A percentile compares a stretch with the other conserved stretches of the same genome.
Evolutionary conservation across 805 yeast genomes (phyloP).

Genomic region (Candida nemodendra): DNA sequence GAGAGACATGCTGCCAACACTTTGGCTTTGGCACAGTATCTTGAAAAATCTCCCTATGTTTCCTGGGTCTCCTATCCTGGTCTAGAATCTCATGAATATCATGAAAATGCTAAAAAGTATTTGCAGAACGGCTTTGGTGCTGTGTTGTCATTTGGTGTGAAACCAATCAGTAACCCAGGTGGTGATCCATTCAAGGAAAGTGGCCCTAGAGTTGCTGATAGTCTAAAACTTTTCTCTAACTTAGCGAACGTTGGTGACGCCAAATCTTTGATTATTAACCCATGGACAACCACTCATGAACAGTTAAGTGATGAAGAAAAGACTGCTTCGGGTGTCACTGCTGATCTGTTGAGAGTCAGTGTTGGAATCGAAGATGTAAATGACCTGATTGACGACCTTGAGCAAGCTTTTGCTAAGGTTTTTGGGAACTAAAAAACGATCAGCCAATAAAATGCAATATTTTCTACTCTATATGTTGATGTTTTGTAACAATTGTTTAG

Average conservation of each 20-base stretch:
- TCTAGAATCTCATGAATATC: conserved; percentile 71
- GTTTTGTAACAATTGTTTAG: no score
- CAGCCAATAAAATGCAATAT: no score
- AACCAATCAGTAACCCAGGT: conserved; percentile 47
- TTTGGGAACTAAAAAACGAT: conserved; percentile 29
- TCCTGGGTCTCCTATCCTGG: conserved; percentile 94
- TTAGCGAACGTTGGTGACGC: conserved; percentile 97
- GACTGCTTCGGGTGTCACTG: conserved; percentile 78
- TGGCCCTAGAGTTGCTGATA: conserved; percentile 82
- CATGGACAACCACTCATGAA: conserved; percentile 94
- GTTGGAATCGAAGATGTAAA: conserved; percentile 91
- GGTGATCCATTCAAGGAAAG: conserved; percentile 68
- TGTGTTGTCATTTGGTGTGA: conserved; percentile 85
- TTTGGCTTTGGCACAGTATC: conserved; percentile 69
- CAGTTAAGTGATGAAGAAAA: conserved; percentile 84
- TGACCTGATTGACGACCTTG: conserved; percentile 86
- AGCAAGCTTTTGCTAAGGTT: conserved; percentile 74
- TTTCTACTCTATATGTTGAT: no score
- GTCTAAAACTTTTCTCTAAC: conserved; percentile 80
- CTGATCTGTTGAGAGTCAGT: conserved; percentile 83
- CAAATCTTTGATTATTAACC: conserved; percentile 93
- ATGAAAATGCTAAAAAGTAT: conserved; percentile 81
- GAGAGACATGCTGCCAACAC: conserved; percentile 91
- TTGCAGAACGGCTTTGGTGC: conserved; percentile 81
- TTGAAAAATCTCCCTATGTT: conserved; percentile 68